phyloP scores from a whole-genome alignment of 208 protist species.

The Leishmania lainsoni region DNA sequence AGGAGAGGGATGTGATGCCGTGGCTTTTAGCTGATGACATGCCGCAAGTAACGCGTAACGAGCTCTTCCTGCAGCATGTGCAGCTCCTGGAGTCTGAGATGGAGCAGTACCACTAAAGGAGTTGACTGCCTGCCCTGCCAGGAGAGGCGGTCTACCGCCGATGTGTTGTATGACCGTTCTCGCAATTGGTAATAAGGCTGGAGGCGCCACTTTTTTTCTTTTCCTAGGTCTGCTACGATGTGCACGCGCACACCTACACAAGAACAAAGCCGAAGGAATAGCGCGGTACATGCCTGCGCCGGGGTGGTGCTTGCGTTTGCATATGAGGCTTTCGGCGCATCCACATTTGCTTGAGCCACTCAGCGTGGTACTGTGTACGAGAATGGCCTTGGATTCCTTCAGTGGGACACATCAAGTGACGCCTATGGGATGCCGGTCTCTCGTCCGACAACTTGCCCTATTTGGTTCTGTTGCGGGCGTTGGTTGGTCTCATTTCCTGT shows the following conservation, averaged over 20 bases:
- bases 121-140: neutral
- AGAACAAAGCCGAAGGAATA: neutral
- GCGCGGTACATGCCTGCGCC: neutral
- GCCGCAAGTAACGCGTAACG: constrained; percentile 30
- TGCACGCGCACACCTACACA: neutral
- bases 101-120: neutral
- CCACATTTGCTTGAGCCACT: neutral
- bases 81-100: constrained; percentile 41
- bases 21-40: constrained; percentile 31
- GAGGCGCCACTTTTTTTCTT: neutral
- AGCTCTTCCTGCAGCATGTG: constrained; percentile 43
- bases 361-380: neutral
- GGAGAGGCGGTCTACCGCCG: neutral
- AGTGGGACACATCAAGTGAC: neutral
- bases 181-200: neutral
- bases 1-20: neutral
- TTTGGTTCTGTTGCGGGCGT: neutral
- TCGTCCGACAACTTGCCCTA: neutral
- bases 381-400: neutral
- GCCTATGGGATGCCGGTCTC: neutral
- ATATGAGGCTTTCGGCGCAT: neutral
- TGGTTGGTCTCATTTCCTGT: neutral
- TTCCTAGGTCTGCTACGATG: neutral
- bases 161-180: neutral
- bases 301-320: neutral